Evolutionary conservation across 345 rosid species (phyloP), one percentile per base, ranked within the genome.

Genomic region (Heritiera littoralis): DNA sequence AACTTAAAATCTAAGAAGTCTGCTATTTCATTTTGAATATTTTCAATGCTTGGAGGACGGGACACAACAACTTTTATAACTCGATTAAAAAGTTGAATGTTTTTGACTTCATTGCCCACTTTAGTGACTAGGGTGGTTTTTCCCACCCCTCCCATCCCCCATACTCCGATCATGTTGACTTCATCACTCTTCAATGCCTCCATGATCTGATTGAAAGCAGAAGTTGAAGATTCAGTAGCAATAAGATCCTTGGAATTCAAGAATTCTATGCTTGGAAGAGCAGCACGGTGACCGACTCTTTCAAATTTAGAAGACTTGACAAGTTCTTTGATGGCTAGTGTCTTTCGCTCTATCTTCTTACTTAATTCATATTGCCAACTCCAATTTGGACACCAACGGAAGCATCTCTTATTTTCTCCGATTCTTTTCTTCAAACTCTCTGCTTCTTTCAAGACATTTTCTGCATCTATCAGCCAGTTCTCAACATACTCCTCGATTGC

Each of bases 141-240:
- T 3, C 73, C 73, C 73, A 69, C 73, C 73, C 73, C 73, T 46
- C 73, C 73, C 73, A 69, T 69, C 35, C 73, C 73, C 55, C 73
- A 69, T 0, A 69, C 73, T 46, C 73, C 73, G 1, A 46, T 69
- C 35, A 46, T 23, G 2, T 12, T 69, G 10, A 46, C n/a, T 2
- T 6, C 1, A 0, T 69, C 73, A 12, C 43, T 38, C 38, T 69
- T 23, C n/a, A 69, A 46, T 6, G 56, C 56, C 0, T 69, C n/a
- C 55, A 69, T 46, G 55, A 69, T 46, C 56, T 23, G 6, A 2
- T 20, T 12, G 18, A 46, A 69, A 20, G 55, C 73, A 69, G 10
- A 35, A 46, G 56, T 23, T 12, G 54, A 46, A 46, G 73, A 12
- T 69, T 46, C 23, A 54, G 73, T 20, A 46, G n/a, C 2, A 9